Percentiles rank a stretch among this genome's conserved stretches.
Conservation (phyloP, 352 stramenopile species). For the Sclerospora graminicola region DNA sequence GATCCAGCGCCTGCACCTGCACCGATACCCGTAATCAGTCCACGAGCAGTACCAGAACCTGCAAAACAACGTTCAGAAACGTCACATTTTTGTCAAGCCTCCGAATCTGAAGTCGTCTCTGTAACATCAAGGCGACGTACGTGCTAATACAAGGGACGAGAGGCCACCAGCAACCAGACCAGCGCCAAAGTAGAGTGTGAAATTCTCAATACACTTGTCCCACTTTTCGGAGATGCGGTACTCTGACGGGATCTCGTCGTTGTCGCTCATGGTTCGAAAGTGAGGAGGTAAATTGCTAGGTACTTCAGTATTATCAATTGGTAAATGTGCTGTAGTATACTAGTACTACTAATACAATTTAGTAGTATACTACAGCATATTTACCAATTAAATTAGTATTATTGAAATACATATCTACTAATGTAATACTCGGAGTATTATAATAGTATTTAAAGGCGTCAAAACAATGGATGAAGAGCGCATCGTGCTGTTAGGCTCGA, state of each 20-base stretch:
- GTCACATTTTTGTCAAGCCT: conserved; percentile 1
- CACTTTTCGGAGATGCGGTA: conserved; percentile 87
- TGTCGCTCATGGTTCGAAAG: conserved; percentile 27
- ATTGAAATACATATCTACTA: too few relatives aligned
- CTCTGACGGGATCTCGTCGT: conserved; percentile 71
- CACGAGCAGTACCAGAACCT: conserved; percentile 57
- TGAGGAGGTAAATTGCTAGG: too few relatives aligned
- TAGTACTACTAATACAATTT: too few relatives aligned
- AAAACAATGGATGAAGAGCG: conserved; percentile 47
- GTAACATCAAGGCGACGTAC: conserved; percentile 26
- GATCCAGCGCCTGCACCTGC: conserved; percentile 59
- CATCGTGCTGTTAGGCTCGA: conserved; percentile 54
- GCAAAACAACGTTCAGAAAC: conserved; percentile 1
- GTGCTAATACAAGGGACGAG: conserved; percentile 71
- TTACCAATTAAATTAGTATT: too few relatives aligned
- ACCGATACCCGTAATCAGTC: conserved; percentile 58
- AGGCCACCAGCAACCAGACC: conserved; percentile 73
- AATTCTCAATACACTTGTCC: conserved; percentile 87
- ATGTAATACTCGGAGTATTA: too few relatives aligned
- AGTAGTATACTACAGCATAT: too few relatives aligned
- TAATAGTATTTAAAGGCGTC: not conserved
- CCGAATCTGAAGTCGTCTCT: not conserved
- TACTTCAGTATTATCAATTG: too few relatives aligned
- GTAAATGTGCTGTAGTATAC: too few relatives aligned
- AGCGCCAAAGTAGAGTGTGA: conserved; percentile 76